Base-by-base conservation (phyloP, 306 rosid species). In the Sindora glabra region DNA sequence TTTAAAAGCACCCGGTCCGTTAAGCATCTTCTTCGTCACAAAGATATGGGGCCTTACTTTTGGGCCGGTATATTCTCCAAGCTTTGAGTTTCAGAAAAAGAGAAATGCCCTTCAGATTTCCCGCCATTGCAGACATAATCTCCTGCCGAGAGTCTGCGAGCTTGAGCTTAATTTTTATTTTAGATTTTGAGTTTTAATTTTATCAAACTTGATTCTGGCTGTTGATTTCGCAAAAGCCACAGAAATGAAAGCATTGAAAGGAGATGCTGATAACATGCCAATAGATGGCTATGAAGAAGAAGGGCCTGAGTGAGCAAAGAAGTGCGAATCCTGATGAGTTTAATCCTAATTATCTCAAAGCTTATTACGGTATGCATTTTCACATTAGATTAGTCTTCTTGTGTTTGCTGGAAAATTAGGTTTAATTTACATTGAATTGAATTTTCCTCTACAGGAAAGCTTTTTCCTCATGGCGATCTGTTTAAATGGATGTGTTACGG, bases 401-500 rank as follows among this genome's bases (percentile, higher is more conserved):
- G 13, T 5, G 1, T 6, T 8, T 19, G 16, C 12, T 32, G 48
- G 11, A 5, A 10, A 36, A 13, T 18, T 32, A 3, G 5, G 11
- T 26, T 3, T 25, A 32, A 13, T 40, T 53, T 14, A n/a, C 27
- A 11, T 4, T 55, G 5, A 18, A 11, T 4, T 55, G 5, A 18
- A 42, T 25, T 52, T 41, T 23, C 59, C 49, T 44, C 44, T 27
- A 38, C 81, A 92, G 99, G 94, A 50, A 92, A 89, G 75, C 68
- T 92, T 22, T 92, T 89, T 71, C 96, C 99, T 19, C 69, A 65
- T 16, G 77, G 77, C 15, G 99, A 92, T 80, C 46, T 86, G 9
- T 77, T 62, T 51, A 89, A 63, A 66, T 92, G 99, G 95, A 59
- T 83, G 78, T 83, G 95, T 51, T 92, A 89, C 16, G 95, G 94